Base-by-base conservation (phyloP, 495 filamentous ascomycete genomes). In the Cladorrhinum samala region DNA sequence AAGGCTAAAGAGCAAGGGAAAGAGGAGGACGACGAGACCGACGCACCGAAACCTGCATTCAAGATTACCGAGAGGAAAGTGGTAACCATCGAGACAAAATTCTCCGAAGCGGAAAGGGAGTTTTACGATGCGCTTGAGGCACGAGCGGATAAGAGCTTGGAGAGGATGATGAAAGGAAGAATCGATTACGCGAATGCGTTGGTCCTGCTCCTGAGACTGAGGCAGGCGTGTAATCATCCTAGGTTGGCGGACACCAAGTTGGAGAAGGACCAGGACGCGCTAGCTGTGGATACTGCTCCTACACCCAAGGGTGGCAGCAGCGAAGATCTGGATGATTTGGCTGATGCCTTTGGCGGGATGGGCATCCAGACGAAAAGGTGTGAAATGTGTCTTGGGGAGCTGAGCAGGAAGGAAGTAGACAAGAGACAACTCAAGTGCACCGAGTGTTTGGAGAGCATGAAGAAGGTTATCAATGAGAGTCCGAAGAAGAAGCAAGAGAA, bases 191-290 rank as follows among this genome's bases (percentile, higher is more conserved):
- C 78, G 49, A 76, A 70, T 55, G 93, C 93, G 17, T 83, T 98
- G 59, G 88, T 95, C 11, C 69, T 98, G 54, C 78, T 98, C 13
- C 72, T 98, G 54, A 85, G 93, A 43, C 75, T 98, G 52, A 80
- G 92, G 47, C 92, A 97, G 68, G 85, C 89, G 33, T 98, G 93
- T 70, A 95, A 98, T 63, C 93, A 98, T 68, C 88, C 90, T 0
- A 81, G 89, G 47, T 73, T 98, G 49, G 83, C 95, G 47, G 89
- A 86, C 53, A 83, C 83, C 45, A 91, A 89, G 59, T 74, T 96
- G 43, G 85, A 83, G 21, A 89, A 88, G 56, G 92, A 98, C 61
- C 87, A 85, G 55, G 93, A 97, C 57, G 86, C 91, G 14, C 71
- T 94, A 36, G 70, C 81, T 0, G 84, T 85, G 7, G 88, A 82